Evolutionary conservation across 768 basidiomycete species (phyloP).

Genomic region (Macrolepiota fuliginosa): DNA sequence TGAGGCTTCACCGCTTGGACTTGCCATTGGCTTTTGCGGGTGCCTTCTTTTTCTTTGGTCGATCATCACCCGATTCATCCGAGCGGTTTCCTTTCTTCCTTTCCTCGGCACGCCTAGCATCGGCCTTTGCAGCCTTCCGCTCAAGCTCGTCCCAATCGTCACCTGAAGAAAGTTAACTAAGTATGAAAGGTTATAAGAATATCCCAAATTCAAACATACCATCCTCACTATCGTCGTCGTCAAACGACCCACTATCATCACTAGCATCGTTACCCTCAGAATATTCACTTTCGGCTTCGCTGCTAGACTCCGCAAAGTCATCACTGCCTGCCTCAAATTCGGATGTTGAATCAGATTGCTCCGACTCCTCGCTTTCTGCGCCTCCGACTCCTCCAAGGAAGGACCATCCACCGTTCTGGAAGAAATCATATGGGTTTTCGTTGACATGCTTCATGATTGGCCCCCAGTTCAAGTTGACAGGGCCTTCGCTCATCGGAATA

Average conservation of each 20-base stretch:
- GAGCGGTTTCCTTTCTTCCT: constrained; percentile 42
- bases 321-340: constrained; percentile 59
- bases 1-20: constrained; percentile 27
- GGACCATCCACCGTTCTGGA: constrained; percentile 93
- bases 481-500: constrained; percentile 92
- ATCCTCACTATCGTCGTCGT: constrained; percentile 59
- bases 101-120: constrained; percentile 45
- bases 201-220: constrained; percentile 31
- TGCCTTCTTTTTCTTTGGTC: constrained; percentile 43
- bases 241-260: constrained; percentile 61
- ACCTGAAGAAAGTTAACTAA: constrained; percentile 36
- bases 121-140: constrained; percentile 81
- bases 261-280: constrained; percentile 64
- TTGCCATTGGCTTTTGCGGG: constrained; percentile 45
- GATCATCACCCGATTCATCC: constrained; percentile 51
- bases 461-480: constrained; percentile 97
- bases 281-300: constrained; percentile 63
- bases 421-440: constrained; percentile 93
- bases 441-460: constrained; percentile 99
- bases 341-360: constrained; percentile 48
- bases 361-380: constrained; percentile 49
- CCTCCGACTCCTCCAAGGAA: constrained; percentile 79
- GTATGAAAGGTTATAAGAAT: background rate
- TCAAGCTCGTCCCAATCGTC: constrained; percentile 98
- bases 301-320: constrained; percentile 52